phyloP scores from a whole-genome alignment of 202 grass and related monocot species.

The Setaria italica region DNA sequence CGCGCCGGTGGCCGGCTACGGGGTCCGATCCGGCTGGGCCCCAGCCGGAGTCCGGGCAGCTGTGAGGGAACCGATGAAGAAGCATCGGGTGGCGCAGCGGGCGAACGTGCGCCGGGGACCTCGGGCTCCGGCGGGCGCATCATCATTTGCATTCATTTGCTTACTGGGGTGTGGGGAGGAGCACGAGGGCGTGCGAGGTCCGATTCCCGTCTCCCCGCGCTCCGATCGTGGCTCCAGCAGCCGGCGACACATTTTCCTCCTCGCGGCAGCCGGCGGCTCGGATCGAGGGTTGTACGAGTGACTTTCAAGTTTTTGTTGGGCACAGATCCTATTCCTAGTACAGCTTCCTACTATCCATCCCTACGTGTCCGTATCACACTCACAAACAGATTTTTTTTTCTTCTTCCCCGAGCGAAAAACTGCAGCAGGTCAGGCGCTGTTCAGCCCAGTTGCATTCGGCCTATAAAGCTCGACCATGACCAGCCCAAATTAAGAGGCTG shows the following conservation, averaged over 20 bases:
- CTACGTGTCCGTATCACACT: neutral
- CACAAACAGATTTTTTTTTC: neutral
- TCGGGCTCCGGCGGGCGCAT: conserved; percentile 43
- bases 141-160: conserved; percentile 35
- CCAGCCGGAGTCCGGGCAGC: neutral
- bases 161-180: neutral
- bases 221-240: neutral
- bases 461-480: neutral
- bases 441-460: neutral
- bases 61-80: neutral
- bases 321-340: neutral
- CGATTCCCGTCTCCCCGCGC: neutral
- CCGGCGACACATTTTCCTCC: conserved; percentile 34
- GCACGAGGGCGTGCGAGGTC: conserved; percentile 47
- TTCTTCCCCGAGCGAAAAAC: neutral
- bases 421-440: neutral
- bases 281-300: neutral
- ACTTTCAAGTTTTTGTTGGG: conserved; percentile 2
- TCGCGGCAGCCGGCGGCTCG: neutral
- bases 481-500: neutral
- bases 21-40: neutral
- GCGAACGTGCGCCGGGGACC: conserved; percentile 39
- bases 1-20: neutral
- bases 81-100: neutral
- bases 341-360: too few species aligned